Evolutionary conservation across 129 eudicot species (phyloP), one percentile per base, ranked within the genome.

Genomic region (Artemisia annua): DNA sequence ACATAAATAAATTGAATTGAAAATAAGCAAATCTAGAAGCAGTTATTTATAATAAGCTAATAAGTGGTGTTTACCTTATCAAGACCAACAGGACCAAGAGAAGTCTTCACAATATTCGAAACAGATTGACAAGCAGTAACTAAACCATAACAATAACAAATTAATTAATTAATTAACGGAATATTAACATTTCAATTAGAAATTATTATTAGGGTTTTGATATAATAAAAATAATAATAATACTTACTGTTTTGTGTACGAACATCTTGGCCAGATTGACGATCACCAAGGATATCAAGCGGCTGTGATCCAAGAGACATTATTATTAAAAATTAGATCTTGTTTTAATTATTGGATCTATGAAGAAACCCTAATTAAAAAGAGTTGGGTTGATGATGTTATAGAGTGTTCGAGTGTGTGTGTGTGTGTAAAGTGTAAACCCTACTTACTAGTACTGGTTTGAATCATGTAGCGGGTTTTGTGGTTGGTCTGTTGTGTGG

Each of bases 71-170:
- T 35, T 76, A 90, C 99, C 99, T 95, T 95, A 84, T 95, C 99
- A 19, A 95, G 99, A 52, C 99, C 97, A 76, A 91, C 99, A 26
- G 99, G 99, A 20, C 99, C 99, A 24, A 95, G 97, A 32, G 99
- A 90, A 2, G 99, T 86, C 81, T 95, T 95, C 39, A 95, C 99
- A 16, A 91, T 91, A 67, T 95, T 91, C 4, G 97, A 87, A 66
- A 95, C 85, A 28, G 99, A 91, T 78, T 90, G 97, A 52, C 99
- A 95, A 11, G 97, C 97, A 81, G 84, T 50, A 35, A 95, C 99
- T 91, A 81, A 78, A 75, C 54, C 26, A 52, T 20, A 24, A 24
- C 2, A 26, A 67, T 1, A 24, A 24, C 2, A 24, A 24, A 24
- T 24, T 24, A 24, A 2, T 24, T 11, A 17, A 43, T 1, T n/a